Evolutionary conservation across 2,329 filamentous ascomycete species (phyloP), one percentile per base, ranked within the genome.

Genomic region (Eutypa lata): DNA sequence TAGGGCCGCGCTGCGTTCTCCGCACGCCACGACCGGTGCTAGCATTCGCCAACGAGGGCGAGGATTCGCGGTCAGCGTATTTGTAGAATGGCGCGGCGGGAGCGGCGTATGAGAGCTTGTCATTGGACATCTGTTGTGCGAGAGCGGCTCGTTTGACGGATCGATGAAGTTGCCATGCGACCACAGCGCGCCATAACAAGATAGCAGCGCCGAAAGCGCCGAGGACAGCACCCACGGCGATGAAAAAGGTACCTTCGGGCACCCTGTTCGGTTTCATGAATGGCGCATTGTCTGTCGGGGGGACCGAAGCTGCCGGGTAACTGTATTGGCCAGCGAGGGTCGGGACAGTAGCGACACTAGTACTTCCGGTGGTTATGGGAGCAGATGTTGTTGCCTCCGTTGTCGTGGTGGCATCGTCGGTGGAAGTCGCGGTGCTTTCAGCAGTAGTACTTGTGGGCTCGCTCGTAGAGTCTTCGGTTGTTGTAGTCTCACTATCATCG

Each of bases 171-270:
- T 93, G 88, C 81, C 91, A 96, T 55, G 90, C 91, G 54, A 97
- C 86, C 52, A 97, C 81, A 48, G 81, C 87, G 55, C 93, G 90
- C 94, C 94, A 99, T 53, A 88, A 79, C 13, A 99, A 79, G 44
- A 97, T 83, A n/a, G 85, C 86, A 8, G 91, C 76, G 11, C 86
- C 90, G 58, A 97, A 83, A 59, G 91, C 87, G 16, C 90, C 94
- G 7, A 99, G 82, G 26, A 91, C 87, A 24, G 91, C 89, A 45
- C 94, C 94, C 1, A 97, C 94, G 21, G 86, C 88, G 64, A 99
- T 99, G 75, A 99, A 99, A 54, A 99, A 88, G 3, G 93, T 97
- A 51, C 94, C 94, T 65, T 97, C 89, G 2, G 94, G 94, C 11
- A 92, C 78, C 50, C 74, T 86, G 1, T 91, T 95, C 64, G 87